These are phyloP conservation scores for Stemphylium lycopersici DNA, from an alignment of 2,329 filamentous ascomycete genomes.

Conservation along the genomic window DNA sequence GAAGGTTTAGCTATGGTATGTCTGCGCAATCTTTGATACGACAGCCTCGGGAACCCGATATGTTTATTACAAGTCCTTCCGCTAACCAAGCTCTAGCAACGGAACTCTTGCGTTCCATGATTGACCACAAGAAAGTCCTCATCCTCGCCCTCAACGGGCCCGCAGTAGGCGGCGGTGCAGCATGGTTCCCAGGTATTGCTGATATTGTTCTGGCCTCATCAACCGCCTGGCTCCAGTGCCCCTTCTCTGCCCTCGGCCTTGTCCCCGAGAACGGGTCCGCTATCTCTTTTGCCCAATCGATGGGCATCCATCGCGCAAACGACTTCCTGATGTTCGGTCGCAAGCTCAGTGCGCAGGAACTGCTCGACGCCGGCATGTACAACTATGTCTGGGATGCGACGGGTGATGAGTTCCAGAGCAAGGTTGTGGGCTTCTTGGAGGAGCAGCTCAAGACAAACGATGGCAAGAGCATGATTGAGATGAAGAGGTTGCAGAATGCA, in stretches of 20 bases:
- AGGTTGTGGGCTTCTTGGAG: conserved; percentile 52
- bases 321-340: conserved; percentile 61
- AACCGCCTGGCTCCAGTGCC: conserved; percentile 56
- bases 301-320: conserved; percentile 59
- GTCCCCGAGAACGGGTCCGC: conserved; percentile 59
- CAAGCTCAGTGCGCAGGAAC: conserved; percentile 53
- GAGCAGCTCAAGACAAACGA: conserved; percentile 55
- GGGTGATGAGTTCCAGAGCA: conserved; percentile 50
- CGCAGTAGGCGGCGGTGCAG: conserved; percentile 57
- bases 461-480: conserved; percentile 61
- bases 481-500: conserved; percentile 58
- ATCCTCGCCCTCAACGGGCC: conserved; percentile 59
- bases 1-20: conserved; percentile 40
- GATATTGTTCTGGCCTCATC: conserved; percentile 57
- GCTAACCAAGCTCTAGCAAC: conserved; percentile 10
- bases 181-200: conserved; percentile 57
- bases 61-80: no score
- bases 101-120: conserved; percentile 54
- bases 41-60: no score
- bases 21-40: neutral
- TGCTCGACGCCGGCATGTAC: conserved; percentile 54
- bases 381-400: conserved; percentile 54
- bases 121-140: conserved; percentile 59
- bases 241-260: conserved; percentile 56
- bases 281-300: conserved; percentile 54